phyloP scores from a whole-genome alignment of 805 yeast genomes.

The Ogataea minuta region DNA sequence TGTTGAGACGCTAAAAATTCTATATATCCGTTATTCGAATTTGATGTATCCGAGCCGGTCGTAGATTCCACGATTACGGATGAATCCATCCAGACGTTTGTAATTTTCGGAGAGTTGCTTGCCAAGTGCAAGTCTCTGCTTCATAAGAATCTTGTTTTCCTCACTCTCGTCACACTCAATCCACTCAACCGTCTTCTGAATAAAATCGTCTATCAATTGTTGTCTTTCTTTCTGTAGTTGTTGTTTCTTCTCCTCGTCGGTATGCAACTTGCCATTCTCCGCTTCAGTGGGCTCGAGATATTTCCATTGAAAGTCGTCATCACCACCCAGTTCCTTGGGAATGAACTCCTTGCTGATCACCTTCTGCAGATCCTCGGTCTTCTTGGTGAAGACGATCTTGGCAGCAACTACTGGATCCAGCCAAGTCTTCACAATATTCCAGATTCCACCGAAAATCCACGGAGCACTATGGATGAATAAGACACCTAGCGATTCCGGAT shows the following conservation, averaged over 20 bases:
- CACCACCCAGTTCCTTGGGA: slow-evolving; percentile 76
- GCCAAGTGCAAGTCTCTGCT: slow-evolving; percentile 54
- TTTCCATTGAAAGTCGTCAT: slow-evolving; percentile 52
- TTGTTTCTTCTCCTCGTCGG: slow-evolving; percentile 43
- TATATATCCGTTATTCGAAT: slow-evolving; percentile 17
- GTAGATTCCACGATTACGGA: slow-evolving; percentile 73
- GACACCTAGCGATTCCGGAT: slow-evolving; percentile 89
- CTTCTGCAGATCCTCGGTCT: slow-evolving; percentile 60
- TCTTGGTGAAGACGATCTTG: slow-evolving; percentile 81
- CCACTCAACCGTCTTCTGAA: slow-evolving; percentile 75
- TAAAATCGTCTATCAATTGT: slow-evolving; percentile 49
- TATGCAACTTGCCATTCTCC: slow-evolving; percentile 49
- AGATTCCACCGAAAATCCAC: slow-evolving; percentile 92
- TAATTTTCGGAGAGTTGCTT: slow-evolving; percentile 59
- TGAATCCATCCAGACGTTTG: slow-evolving; percentile 70
- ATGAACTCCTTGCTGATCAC: slow-evolving; percentile 58
- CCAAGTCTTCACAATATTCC: slow-evolving; percentile 93
- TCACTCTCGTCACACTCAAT: slow-evolving; percentile 57
- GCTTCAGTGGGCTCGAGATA: slow-evolving; percentile 62
- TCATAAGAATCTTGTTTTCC: slow-evolving; percentile 46
- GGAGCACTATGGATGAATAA: slow-evolving; percentile 92
- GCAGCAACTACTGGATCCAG: slow-evolving; percentile 94
- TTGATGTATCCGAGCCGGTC: slow-evolving; percentile 63
- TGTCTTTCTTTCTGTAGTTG: slow-evolving; percentile 50
- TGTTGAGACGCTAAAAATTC: neutral